Evolutionary conservation across 176 grass and related monocot species (phyloP), one percentile per base, ranked within the genome.

Genomic region (Musa itinerans): DNA sequence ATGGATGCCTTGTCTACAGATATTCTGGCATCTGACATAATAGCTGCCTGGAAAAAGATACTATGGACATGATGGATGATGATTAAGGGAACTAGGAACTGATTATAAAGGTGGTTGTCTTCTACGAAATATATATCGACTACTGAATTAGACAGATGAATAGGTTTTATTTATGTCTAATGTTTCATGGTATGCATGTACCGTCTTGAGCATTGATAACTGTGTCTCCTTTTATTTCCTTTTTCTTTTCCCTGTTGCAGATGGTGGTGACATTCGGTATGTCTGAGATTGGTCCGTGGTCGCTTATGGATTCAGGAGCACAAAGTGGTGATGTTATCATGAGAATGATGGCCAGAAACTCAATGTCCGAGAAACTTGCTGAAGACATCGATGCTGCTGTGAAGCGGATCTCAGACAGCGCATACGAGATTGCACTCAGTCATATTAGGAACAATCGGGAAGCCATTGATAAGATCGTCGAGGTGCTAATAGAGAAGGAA

Each of bases 271-370:
- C 95, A 14, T 99, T 99, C 20, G 95, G 95, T 49, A 99, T 99
- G 95, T 99, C 95, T 13, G 88, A 92, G 19, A 94, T 99, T 2
- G 95, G 95, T 6, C 95, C 95, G 19, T 99, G 95, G 95, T 99
- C 95, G 14, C 86, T 99, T 12, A 99, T 99, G 95, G 95, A 99
- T 22, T 59, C 80, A 1, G 78, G 85, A 22, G 86, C 76, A 23
- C 95, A 99, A 69, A 89, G 88, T 73, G 83, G 50, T 1, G 94
- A 97, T 64, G 34, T 97, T 63, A 89, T 97, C 78, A 97, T 97
- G 94, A 84, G 94, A 66, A 97, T 97, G 93, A 97, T 97, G 93
- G 88, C 93, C 2, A 81, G 93, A 71, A 97, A 97, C 78, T 97
- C 93, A 19, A 97, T 97, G 93, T 97, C 93, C 13, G 93, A 97